Evolutionary conservation across 2,329 filamentous ascomycete genomes (phyloP).

Genomic region (Exophiala sideris): DNA sequence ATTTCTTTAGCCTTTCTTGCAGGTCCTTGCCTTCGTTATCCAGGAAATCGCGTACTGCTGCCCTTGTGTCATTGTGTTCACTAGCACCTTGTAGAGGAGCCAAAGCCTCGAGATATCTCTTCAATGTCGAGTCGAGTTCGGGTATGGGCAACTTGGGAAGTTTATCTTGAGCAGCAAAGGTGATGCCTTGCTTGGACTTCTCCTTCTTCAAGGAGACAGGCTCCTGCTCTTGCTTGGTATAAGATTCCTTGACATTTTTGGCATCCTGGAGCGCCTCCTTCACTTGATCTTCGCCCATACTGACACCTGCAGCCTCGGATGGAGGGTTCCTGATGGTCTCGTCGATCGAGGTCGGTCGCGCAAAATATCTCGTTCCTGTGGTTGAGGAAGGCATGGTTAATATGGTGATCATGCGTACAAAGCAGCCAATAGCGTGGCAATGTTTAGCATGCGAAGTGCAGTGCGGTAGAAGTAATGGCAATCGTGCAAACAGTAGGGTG

Average conservation of each 20-base stretch:
- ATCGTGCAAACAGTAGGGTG: slow-evolving; percentile 76
- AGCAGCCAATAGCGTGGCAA: slow-evolving; percentile 74
- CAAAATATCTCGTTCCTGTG: slow-evolving; percentile 68
- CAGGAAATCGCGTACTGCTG: slow-evolving; percentile 79
- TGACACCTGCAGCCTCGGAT: slow-evolving; percentile 60
- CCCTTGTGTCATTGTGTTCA: slow-evolving; percentile 78
- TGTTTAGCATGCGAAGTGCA: slow-evolving; percentile 78
- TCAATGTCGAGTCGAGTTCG: slow-evolving; percentile 72
- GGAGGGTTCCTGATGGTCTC: slow-evolving; percentile 57
- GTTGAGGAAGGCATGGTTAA: slow-evolving; percentile 55
- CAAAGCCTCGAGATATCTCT: slow-evolving; percentile 75
- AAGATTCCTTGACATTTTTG: slow-evolving; percentile 33
- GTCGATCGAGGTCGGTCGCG: slow-evolving; percentile 68
- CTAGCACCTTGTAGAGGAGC: slow-evolving; percentile 75
- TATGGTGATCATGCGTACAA: slow-evolving; percentile 61
- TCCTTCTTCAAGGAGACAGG: slow-evolving; percentile 48
- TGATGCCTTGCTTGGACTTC: slow-evolving; percentile 65
- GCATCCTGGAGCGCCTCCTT: slow-evolving; percentile 28
- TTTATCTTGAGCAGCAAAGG: slow-evolving; percentile 83
- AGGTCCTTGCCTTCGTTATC: slow-evolving; percentile 75
- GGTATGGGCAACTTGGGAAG: slow-evolving; percentile 92
- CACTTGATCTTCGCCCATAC: slow-evolving; percentile 27
- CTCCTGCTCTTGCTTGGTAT: slow-evolving; percentile 45
- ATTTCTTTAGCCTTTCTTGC: slow-evolving; percentile 85
- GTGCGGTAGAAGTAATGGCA: slow-evolving; percentile 93